Percentiles rank a stretch among this genome's conserved stretches.
These are phyloP conservation scores for Rhizophora mangle DNA, from an alignment of 345 rosid genomes.

Conservation along the genomic window DNA sequence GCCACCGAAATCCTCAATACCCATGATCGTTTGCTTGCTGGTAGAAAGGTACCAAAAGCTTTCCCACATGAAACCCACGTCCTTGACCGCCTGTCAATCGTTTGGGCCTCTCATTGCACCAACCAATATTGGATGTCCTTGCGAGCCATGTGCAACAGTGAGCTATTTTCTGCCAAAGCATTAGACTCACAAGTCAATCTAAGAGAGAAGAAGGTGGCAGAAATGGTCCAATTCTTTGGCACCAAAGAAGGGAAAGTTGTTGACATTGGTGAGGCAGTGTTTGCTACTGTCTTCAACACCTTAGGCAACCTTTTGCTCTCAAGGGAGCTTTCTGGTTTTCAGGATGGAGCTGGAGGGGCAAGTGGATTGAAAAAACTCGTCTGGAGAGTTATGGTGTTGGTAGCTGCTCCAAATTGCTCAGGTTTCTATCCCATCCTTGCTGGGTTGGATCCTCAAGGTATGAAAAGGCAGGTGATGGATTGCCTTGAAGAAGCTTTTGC, in stretches of 20 bases:
- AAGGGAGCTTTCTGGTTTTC: neutral
- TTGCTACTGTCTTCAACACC: constrained; percentile 12
- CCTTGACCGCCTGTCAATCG: constrained; percentile 4
- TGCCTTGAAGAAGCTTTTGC: neutral
- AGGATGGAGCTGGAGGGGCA: neutral
- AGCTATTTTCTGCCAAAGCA: constrained; percentile 19
- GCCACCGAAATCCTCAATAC: constrained; percentile 22
- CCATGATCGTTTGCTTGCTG: constrained; percentile 16
- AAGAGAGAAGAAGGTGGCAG: constrained; percentile 15
- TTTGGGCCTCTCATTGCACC: neutral
- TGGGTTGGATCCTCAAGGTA: constrained; percentile 15
- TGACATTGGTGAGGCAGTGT: constrained; percentile 12
- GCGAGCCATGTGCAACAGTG: constrained; percentile 9
- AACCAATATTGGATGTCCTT: neutral
- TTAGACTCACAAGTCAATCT: constrained; percentile 6
- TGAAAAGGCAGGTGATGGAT: neutral
- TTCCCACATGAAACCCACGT: neutral
- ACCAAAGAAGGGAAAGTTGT: constrained; percentile 11
- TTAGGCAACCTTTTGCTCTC: constrained; percentile 12
- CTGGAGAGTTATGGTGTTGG: neutral
- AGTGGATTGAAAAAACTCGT: neutral
- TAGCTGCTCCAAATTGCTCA: neutral
- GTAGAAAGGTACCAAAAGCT: neutral
- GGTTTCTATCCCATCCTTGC: constrained; percentile 12
- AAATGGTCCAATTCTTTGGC: constrained; percentile 12